phyloP scores from a whole-genome alignment of 1,284 basidiomycete genomes.

The Phellopilus nigrolimitatus region DNA sequence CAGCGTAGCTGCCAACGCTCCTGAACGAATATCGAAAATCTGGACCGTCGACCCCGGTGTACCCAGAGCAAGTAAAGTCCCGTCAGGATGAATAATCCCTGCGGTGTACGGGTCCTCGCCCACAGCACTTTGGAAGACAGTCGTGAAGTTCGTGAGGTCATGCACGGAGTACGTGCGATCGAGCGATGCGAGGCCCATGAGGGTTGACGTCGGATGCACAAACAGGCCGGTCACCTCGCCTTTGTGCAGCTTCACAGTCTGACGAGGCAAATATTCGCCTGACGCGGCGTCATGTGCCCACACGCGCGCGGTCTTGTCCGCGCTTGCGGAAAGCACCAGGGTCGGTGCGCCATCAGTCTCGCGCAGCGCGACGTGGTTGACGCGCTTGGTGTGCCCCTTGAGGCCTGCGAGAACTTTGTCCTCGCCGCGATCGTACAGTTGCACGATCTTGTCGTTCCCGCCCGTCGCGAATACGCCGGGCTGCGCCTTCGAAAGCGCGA shows the following conservation, averaged over 20 bases:
- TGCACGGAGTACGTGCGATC: slow-evolving; percentile 92
- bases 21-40: slow-evolving; percentile 84
- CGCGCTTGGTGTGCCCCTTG: slow-evolving; percentile 93
- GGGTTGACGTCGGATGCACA: slow-evolving; percentile 81
- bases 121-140: slow-evolving; percentile 67
- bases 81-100: slow-evolving; percentile 88
- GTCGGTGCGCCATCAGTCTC: slow-evolving; percentile 70
- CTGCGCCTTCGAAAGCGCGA: slow-evolving; percentile 69
- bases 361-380: slow-evolving; percentile 83
- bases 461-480: slow-evolving; percentile 84
- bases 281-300: slow-evolving; percentile 79
- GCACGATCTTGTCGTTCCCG: slow-evolving; percentile 94
- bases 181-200: slow-evolving; percentile 73
- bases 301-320: slow-evolving; percentile 90
- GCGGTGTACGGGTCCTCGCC: slow-evolving; percentile 73
- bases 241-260: slow-evolving; percentile 77
- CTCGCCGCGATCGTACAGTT: slow-evolving; percentile 85
- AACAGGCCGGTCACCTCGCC: slow-evolving; percentile 85
- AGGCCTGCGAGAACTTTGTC: slow-evolving; percentile 88
- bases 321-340: slow-evolving; percentile 76
- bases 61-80: slow-evolving; percentile 78
- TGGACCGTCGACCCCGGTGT: slow-evolving; percentile 82
- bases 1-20: slow-evolving; percentile 77
- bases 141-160: slow-evolving; percentile 69
- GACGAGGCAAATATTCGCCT: slow-evolving; percentile 75